Evolutionary conservation across 495 filamentous ascomycete species (phyloP).

Genomic region (Amphirosellinia nigrospora): DNA sequence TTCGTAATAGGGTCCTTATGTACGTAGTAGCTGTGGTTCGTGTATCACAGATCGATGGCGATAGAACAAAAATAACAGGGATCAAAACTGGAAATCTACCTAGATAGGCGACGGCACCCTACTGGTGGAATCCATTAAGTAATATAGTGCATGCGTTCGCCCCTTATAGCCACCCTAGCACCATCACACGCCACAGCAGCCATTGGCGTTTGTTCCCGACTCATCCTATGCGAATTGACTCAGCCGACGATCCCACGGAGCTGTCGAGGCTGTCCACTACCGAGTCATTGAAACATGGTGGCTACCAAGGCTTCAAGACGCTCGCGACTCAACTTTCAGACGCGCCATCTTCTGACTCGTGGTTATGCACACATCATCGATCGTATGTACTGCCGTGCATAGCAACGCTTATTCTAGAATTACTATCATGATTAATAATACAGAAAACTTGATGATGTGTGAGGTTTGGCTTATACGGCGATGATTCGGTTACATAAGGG

Average conservation of each 20-base stretch:
- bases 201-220: not conserved
- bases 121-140: too few species aligned
- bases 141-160: too few species aligned
- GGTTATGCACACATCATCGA: not conserved
- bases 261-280: not conserved
- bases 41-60: slow-evolving; percentile 1
- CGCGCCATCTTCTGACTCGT: slow-evolving; percentile 9
- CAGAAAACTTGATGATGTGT: not conserved
- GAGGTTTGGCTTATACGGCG: not conserved
- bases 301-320: not conserved
- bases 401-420: not conserved
- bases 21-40: not conserved
- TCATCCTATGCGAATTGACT: not conserved
- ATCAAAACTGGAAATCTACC: too few species aligned
- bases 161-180: too few species aligned
- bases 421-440: not conserved
- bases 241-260: not conserved
- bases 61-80: too few species aligned
- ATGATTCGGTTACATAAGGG: not conserved
- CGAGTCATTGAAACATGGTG: slow-evolving; percentile 1
- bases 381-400: not conserved
- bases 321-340: not conserved
- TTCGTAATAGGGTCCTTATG: not conserved
- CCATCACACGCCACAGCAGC: too few species aligned
- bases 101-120: too few species aligned